Evolutionary conservation across 192 early-diverging fungal genomes (phyloP), one percentile per base, ranked within the genome.

Genomic region (Spizellomyces sp.): DNA sequence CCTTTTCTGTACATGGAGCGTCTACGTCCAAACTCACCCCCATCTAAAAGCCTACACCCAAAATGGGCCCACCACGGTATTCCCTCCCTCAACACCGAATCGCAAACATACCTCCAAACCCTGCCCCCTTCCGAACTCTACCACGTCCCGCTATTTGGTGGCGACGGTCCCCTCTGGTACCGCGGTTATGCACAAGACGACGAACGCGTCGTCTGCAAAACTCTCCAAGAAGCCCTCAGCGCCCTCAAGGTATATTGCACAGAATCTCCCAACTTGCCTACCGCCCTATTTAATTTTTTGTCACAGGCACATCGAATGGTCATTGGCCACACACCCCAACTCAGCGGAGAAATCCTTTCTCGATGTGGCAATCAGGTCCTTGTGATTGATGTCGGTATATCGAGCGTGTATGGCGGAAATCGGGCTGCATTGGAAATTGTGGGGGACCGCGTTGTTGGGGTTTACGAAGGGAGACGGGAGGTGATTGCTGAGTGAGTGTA

Each of bases 381-480:
- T 62, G 77, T 91, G 43, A 87, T 93, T 67, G 91, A 93, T 66
- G 88, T 91, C 22, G 91, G 91, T 17, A 90, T 91, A 47, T 88
- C 87, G 46, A 63, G 61, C 9, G 83, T 77, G 36, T 93, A 91
- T 77, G 91, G 89, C n/a, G 75, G 84, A 6, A 76, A 91, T 71
- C 79, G 78, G 41, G 91, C 90, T 14, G 89, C 88, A 1, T 68
- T 93, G 19, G 89, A 93, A 73, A 93, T 93, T 43, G 63, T 85
- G 6, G 88, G 87, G 43, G 80, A 91, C 47, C 66, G 62, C 6
- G 80, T 89, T 2, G 78, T 69, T 47, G 87, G 80, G 7, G 67
- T 92, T 5, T 89, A 83, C 62, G 42, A 36, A 6, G 58, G 45
- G 19, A 43, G 66, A 36, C 15, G 22, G 17, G 54, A 43, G 44